Evolutionary conservation across 2,329 filamentous ascomycete species (phyloP), one percentile per base, ranked within the genome.

Genomic region (Cercospora zeina): DNA sequence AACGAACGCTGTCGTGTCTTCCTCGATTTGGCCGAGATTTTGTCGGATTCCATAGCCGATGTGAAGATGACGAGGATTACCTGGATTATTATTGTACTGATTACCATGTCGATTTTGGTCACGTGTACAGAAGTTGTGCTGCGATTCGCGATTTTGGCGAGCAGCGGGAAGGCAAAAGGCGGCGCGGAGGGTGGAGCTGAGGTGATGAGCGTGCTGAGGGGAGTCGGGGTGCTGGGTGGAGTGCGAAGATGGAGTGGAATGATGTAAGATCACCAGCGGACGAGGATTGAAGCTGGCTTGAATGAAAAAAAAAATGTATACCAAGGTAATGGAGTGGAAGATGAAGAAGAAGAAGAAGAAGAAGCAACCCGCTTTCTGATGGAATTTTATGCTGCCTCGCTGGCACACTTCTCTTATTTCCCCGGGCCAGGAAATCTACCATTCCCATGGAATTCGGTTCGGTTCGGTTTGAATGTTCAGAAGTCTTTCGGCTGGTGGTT

Each of bases 1-100:
- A 99, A 99, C 77, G 95, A 97, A 78, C 89, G 95, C 58, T 99
- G 95, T 75, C 88, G 90, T 45, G 95, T 99, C 55, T 99, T 99
- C 78, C 85, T 99, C 16, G 95, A 99, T 76, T 85, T 99, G 9
- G 93, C 95, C 50, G 93, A 97, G 77, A 97, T 99, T 24, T 81
- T 99, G 1, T 92, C 90, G 13, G 93, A 99, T 77, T 91, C 87
- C 1, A 93, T 97, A 59, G 91, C 91, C 21, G 92, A 97, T 74
- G 89, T 90, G 68, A 97, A 96, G 76, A 97, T 97, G 89, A 96
- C 91, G 69, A 83, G 83, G 68, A 96, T 97, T 74, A 99, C 95
- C 0, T 97, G 93, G 93, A 97, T 99, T 76, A 89, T 97, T 76
- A 99, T 99, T 71, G 83, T 96, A 50, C 84, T 99, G 50, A 99